Conservation (phyloP, 1,284 basidiomycete species). For the Pseudozyma sp. region DNA sequence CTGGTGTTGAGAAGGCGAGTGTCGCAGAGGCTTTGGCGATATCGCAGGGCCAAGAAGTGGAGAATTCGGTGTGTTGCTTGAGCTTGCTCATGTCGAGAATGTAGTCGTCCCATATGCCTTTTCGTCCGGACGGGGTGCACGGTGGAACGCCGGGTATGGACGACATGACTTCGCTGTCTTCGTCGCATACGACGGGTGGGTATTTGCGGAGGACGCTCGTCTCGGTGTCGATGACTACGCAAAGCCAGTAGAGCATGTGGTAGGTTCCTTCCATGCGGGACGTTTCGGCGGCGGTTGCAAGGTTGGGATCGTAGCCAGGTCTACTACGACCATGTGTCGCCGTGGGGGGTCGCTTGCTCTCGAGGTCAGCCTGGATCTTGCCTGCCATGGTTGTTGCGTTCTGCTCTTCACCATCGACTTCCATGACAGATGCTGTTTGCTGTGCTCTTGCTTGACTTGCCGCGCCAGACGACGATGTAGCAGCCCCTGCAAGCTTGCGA, state of each 20-base stretch:
- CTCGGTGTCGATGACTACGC: conserved; percentile 28
- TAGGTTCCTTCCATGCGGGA: conserved; percentile 28
- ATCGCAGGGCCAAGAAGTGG: conserved; percentile 20
- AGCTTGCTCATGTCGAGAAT: conserved; percentile 18
- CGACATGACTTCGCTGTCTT: conserved; percentile 21
- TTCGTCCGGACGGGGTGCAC: not conserved
- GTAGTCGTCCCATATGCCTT: conserved; percentile 37
- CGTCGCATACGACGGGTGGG: conserved; percentile 26
- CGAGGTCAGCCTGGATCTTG: conserved; percentile 20
- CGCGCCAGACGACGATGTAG: too few species aligned
- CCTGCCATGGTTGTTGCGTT: conserved; percentile 4
- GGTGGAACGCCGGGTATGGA: not conserved
- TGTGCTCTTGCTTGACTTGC: too few species aligned
- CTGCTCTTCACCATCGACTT: not conserved
- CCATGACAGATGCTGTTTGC: not conserved
- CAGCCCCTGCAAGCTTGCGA: not conserved
- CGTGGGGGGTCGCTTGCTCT: conserved; percentile 6
- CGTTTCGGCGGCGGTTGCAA: not conserved
- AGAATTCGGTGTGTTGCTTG: conserved; percentile 13
- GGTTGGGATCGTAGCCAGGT: not conserved
- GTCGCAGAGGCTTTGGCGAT: conserved; percentile 14
- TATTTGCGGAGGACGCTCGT: conserved; percentile 26
- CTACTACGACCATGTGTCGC: not conserved
- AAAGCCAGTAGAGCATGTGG: conserved; percentile 36
- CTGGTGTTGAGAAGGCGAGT: conserved; percentile 23